A percentile compares a stretch with the other conserved stretches of the same genome.
phyloP scores from a whole-genome alignment of 1,139 yeast genomes.

The Suhomyces atakaporum region DNA sequence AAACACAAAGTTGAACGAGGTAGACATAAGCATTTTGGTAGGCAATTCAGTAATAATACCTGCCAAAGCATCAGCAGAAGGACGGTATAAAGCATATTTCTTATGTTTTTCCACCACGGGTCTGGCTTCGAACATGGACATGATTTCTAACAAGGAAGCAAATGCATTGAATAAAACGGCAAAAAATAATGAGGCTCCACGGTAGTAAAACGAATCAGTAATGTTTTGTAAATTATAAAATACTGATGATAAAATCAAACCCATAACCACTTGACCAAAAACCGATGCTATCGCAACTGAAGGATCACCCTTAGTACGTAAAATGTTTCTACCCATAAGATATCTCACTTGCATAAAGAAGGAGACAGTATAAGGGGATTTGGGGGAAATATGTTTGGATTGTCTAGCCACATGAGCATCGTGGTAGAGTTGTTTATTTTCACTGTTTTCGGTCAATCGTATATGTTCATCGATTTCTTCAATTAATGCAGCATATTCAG shows the following conservation, averaged over 20 bases:
- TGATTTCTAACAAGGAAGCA: conserved; percentile 71
- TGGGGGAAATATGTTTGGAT: conserved; percentile 51
- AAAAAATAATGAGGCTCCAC: conserved; percentile 76
- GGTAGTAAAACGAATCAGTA: conserved; percentile 55
- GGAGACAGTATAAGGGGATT: conserved; percentile 67
- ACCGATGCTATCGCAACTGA: conserved; percentile 62
- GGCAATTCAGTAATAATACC: conserved; percentile 71
- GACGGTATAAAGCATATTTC: conserved; percentile 72
- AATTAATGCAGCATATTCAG: conserved; percentile 41
- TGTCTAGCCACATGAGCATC: conserved; percentile 61
- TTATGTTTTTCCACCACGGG: conserved; percentile 80
- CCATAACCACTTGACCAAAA: conserved; percentile 70
- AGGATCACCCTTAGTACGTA: conserved; percentile 66
- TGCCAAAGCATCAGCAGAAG: conserved; percentile 76
- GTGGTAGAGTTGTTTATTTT: conserved; percentile 32
- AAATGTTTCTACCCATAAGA: conserved; percentile 60
- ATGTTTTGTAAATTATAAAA: conserved; percentile 58
- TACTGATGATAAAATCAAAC: conserved; percentile 70
- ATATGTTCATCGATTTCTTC: conserved; percentile 38
- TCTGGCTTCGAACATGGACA: conserved; percentile 70
- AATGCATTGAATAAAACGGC: conserved; percentile 78
- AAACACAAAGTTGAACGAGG: conserved; percentile 59
- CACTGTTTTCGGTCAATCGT: conserved; percentile 17
- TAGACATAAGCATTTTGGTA: conserved; percentile 53
- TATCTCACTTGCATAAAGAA: conserved; percentile 65